Percentiles rank a stretch among this genome's conserved stretches.
Evolutionary conservation across 2,329 filamentous ascomycete species (phyloP).

Genomic region (Pseudopyricularia cyperi): DNA sequence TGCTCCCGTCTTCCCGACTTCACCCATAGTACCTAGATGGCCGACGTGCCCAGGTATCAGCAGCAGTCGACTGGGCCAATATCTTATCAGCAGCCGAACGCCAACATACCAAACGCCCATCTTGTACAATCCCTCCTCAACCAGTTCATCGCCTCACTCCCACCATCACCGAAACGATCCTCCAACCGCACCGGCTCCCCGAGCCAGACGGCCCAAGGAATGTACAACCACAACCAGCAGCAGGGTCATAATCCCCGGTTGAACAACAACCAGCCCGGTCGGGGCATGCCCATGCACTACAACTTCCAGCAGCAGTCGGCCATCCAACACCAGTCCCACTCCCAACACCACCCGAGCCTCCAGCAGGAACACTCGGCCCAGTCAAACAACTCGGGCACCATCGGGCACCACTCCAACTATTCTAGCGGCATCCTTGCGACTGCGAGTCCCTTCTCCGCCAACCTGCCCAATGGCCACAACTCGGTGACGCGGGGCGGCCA

Average conservation of each 20-base stretch:
- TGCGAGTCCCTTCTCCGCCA: conserved; percentile 44
- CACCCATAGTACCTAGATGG: conserved; percentile 45
- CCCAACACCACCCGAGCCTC: conserved; percentile 48
- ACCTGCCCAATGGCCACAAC: conserved; percentile 21
- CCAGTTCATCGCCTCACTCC: conserved; percentile 16
- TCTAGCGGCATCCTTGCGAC: conserved; percentile 52
- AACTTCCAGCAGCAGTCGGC: conserved; percentile 51
- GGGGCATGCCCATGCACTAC: conserved; percentile 52
- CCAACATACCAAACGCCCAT: conserved; percentile 20
- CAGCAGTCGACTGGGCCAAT: conserved; percentile 41
- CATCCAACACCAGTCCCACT: conserved; percentile 49
- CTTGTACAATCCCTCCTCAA: conserved; percentile 19
- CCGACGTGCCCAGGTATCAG: conserved; percentile 54
- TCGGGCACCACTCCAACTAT: conserved; percentile 48
- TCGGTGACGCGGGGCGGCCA: conserved; percentile 33
- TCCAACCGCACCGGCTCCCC: conserved; percentile 14
- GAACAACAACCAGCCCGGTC: conserved; percentile 54
- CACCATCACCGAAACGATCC: conserved; percentile 14
- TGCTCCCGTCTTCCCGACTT: conserved; percentile 7
- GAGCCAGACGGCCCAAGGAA: conserved; percentile 30
- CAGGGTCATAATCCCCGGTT: conserved; percentile 64
- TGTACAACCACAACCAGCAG: conserved; percentile 64
- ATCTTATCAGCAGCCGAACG: conserved; percentile 40
- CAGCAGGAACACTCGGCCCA: conserved; percentile 45
- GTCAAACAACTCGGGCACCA: conserved; percentile 39